Base-by-base conservation (phyloP, 192 early-diverging fungal genomes). In the Rhizophagus sp. region DNA sequence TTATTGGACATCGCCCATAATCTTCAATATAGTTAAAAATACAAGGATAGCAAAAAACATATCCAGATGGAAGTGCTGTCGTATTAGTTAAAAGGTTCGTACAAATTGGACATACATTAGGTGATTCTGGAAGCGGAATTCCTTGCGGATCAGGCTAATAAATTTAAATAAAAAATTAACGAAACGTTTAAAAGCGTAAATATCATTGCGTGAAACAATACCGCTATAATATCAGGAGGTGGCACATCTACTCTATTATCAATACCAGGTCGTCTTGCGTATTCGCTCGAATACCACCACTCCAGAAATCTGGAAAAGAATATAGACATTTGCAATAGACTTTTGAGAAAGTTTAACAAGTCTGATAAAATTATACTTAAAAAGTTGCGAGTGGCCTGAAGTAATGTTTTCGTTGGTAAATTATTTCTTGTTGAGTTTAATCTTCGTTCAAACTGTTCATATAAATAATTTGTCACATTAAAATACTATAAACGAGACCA, bases 231-330 rank as follows among this genome's bases (percentile, higher is more conserved):
- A 78, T 89, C 88, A 3, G 97, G 96, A 17, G 96, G 93, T 62
- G 93, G 89, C 9, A 96, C 92, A 25, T 90, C 79, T 78, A 74
- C 79, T 80, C 82, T 84, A 82, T 85, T 62, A 1, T 87, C 81
- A 10, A 83, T 79, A 36, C 81, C 84, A 6, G 84, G 83, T 6
- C 88, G 84, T 11, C 90, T 88, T 81, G 93, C 89, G 73, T 93
- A 96, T 76, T 96, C 95, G 15, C 93, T 93, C 36, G 91, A 88
- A 82, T 96, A 95, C 96, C 96, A 98, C 97, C 97, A 98, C 84
- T 97, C 97, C 75, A 97, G 82, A 82, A 98, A 98, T 75, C 93
- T 93, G 86, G 93, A 97, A 82, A 95, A 93, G 85, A 98, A 97
- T 24, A 98, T 94, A 0, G 94, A 93, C 88, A 96, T 89, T 30